Base-by-base conservation (phyloP, 768 basidiomycete genomes). In the Tulasnella sp. region DNA sequence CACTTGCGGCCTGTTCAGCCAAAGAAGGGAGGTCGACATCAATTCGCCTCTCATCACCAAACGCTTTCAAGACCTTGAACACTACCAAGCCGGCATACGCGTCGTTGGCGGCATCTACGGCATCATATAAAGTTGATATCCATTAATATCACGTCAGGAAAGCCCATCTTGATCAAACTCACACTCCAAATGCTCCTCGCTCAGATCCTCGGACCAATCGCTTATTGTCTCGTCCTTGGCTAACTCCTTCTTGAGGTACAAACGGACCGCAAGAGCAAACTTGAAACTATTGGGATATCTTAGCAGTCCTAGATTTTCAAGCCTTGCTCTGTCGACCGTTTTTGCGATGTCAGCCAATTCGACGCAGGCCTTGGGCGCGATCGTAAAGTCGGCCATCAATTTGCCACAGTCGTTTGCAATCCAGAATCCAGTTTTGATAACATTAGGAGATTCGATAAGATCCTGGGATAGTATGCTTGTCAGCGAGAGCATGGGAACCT, bases 371-470 rank as follows among this genome's bases (percentile, higher is more conserved):
- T 81, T 81, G 15, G 86, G 81, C 26, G 81, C 82, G 75, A 88
- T 84, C 46, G 85, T 86, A 78, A 83, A 88, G 79, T 88, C 88
- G 18, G 83, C 83, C 74, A 84, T 86, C n/a, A 88, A 85, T 79
- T 89, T 88, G 80, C 84, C 81, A 5, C 88, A 88, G 39, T 88
- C 88, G 46, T 87, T 85, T 40, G 84, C 82, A 74, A 88, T 88
- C 77, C 88, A 88, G 9, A 84, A 87, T 20, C 88, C 88, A 2
- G 85, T 82, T 80, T 89, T 89, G 42, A 84, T 72, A 13, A 86
- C 82, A 10, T 82, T 78, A 20, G 84, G 81, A 16, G 83, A 83
- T 79, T 88, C 86, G 20, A 89, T 85, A 26, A 88, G 75, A 55
- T 86, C 85, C 88, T 89, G 77, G 39, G 5, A 44, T 32, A 6